Evolutionary conservation across 345 rosid species (phyloP).

Genomic region (Melaleuca quinquenervia): DNA sequence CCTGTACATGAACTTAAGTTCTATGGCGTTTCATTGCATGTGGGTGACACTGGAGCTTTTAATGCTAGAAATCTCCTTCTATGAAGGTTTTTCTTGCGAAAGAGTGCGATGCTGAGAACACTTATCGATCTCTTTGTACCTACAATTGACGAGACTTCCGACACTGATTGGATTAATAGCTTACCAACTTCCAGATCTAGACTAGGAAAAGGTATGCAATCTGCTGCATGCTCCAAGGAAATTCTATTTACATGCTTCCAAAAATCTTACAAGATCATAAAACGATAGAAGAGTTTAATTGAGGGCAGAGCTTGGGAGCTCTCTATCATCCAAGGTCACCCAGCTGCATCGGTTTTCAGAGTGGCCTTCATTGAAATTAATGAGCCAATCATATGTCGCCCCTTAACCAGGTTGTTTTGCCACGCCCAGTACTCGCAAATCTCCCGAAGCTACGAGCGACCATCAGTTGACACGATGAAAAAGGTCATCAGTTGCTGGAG

Average conservation of each 20-base stretch:
- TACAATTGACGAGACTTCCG: conserved; percentile 30
- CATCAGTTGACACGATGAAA: conserved; percentile 34
- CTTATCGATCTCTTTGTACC: conserved; percentile 16
- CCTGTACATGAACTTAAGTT: not conserved
- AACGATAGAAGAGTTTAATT: not conserved
- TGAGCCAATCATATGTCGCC: not conserved
- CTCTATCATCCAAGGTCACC: not conserved
- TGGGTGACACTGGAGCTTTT: not conserved
- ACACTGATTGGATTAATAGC: conserved; percentile 15
- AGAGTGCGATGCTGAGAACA: not conserved
- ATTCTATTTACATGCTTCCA: no score
- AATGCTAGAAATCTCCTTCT: not conserved
- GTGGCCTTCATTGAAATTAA: not conserved
- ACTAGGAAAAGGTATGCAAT: conserved; percentile 3
- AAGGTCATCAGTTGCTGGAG: conserved; percentile 8
- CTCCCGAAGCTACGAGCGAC: conserved; percentile 7
- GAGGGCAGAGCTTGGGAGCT: not conserved
- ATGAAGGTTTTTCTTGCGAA: not conserved
- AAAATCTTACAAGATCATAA: not conserved
- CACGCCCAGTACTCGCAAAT: not conserved
- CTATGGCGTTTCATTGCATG: not conserved
- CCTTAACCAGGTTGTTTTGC: not conserved
- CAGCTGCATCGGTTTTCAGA: not conserved
- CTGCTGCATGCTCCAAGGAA: not conserved
- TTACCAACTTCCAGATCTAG: not conserved